Percentiles rank a stretch among this genome's conserved stretches.
phyloP scores from a whole-genome alignment of 179 eudicot genomes.

The Vitellaria paradoxa region DNA sequence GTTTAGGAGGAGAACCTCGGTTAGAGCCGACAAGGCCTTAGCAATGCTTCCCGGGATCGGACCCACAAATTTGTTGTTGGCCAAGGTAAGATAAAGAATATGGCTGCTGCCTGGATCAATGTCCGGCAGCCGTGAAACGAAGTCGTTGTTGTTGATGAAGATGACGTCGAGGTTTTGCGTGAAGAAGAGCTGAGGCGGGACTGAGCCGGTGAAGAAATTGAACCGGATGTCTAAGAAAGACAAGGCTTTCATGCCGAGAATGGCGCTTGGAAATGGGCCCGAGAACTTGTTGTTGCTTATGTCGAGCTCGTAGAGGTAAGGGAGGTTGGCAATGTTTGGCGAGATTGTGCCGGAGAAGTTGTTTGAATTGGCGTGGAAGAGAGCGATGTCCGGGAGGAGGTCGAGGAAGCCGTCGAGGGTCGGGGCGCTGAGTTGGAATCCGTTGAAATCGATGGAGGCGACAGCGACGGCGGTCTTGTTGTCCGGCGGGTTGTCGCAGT shows the following conservation, averaged over 20 bases:
- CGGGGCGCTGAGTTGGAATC: conserved; percentile 59
- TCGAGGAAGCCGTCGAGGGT: conserved; percentile 67
- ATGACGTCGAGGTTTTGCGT: conserved; percentile 48
- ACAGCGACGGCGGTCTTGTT: conserved; percentile 50
- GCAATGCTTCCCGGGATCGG: conserved; percentile 51
- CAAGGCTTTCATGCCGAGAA: conserved; percentile 47
- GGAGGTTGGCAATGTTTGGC: no score
- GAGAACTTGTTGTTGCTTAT: conserved; percentile 53
- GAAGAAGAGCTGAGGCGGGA: conserved; percentile 54
- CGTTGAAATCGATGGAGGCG: conserved; percentile 82
- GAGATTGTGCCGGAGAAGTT: no score
- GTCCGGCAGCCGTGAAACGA: conserved; percentile 48
- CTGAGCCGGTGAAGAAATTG: conserved; percentile 62
- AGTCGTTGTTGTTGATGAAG: conserved; percentile 66
- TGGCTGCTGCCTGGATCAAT: conserved; percentile 27
- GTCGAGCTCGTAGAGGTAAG: no score
- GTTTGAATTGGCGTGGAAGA: conserved; percentile 21
- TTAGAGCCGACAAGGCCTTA: conserved; percentile 32
- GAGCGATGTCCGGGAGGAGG: conserved; percentile 55
- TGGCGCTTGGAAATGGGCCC: conserved; percentile 61
- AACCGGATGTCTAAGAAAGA: conserved; percentile 69
- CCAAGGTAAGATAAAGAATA: conserved; percentile 56
- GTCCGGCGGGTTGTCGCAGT: conserved; percentile 69
- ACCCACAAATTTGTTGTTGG: conserved; percentile 67
- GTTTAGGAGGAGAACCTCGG: conserved; percentile 57